Evolutionary conservation across 2,329 filamentous ascomycete genomes (phyloP).

Genomic region (Hypoxylon sp.): DNA sequence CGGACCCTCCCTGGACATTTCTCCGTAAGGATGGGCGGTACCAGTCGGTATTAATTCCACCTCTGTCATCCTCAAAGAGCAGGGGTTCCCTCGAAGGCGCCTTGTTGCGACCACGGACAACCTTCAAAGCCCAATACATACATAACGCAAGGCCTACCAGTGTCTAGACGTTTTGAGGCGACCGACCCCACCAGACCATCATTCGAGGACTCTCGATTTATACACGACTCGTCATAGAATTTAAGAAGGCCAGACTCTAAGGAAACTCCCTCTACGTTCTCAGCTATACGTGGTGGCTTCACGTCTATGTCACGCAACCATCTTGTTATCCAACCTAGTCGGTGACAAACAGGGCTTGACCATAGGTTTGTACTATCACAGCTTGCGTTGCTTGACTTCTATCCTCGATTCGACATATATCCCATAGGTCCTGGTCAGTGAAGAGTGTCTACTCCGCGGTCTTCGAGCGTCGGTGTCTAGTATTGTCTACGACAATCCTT

Average conservation of each 20-base stretch:
- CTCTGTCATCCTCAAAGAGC: constrained; percentile 60
- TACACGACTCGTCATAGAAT: constrained; percentile 52
- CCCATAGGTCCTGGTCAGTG: constrained; percentile 27
- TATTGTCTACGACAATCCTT: constrained; percentile 26
- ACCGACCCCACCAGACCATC: constrained; percentile 58
- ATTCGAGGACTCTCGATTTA: constrained; percentile 56
- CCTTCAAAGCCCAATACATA: constrained; percentile 56
- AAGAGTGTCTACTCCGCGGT: constrained; percentile 19
- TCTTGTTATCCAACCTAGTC: constrained; percentile 29
- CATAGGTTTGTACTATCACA: constrained; percentile 33
- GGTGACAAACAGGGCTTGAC: constrained; percentile 31
- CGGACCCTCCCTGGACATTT: constrained; percentile 62
- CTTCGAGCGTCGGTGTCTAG: constrained; percentile 24
- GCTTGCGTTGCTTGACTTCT: constrained; percentile 29
- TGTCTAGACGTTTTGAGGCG: constrained; percentile 56
- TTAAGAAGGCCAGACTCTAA: constrained; percentile 44
- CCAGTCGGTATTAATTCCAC: constrained; percentile 63
- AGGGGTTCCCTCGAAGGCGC: constrained; percentile 57
- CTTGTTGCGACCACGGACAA: constrained; percentile 58
- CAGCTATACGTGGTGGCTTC: constrained; percentile 45
- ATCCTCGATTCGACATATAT: constrained; percentile 40
- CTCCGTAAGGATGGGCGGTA: constrained; percentile 60
- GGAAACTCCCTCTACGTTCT: constrained; percentile 33
- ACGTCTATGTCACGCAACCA: constrained; percentile 37
- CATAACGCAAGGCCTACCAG: constrained; percentile 58